A percentile compares a stretch with the other conserved stretches of the same genome.
Conservation (phyloP, 208 protist genomes). For the Chromosphaera perkinsii region DNA sequence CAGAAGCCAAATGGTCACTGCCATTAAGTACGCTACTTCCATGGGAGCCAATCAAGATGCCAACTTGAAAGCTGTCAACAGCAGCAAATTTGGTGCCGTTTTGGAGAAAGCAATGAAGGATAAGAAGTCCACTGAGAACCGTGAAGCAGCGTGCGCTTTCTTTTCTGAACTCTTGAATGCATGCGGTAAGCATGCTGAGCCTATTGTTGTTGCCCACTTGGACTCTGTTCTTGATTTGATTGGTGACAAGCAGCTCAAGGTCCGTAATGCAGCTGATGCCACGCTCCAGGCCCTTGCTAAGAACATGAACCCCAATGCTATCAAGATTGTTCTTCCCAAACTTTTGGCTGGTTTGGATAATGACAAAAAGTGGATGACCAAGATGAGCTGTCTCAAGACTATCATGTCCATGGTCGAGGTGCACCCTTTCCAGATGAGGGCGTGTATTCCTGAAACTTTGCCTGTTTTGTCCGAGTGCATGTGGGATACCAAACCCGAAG, state of each 20-base stretch:
- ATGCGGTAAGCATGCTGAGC: neutral
- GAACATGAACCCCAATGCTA: constrained; percentile 3
- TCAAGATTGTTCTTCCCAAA: constrained; percentile 4
- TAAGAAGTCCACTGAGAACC: too few relatives aligned
- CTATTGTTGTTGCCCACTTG: constrained; percentile 14
- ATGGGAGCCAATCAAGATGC: too few relatives aligned
- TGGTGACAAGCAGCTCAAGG: constrained; percentile 21
- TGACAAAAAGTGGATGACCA: constrained; percentile 21
- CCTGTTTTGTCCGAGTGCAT: constrained; percentile 31
- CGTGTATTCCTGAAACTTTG: constrained; percentile 25
- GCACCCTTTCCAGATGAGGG: constrained; percentile 28
- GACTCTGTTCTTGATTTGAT: constrained; percentile 13
- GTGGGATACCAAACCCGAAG: constrained; percentile 40
- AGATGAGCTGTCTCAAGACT: neutral
- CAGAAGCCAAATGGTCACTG: too few relatives aligned
- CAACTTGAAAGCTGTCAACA: too few relatives aligned
- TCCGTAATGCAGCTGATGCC: constrained; percentile 6
- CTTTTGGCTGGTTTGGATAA: neutral
- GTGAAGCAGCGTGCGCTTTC: too few relatives aligned
- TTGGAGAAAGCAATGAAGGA: too few relatives aligned
- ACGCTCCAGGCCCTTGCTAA: constrained; percentile 4
- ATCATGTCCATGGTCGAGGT: constrained; percentile 30
- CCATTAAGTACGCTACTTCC: too few relatives aligned
- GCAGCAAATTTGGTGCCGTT: too few relatives aligned
- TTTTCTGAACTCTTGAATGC: neutral